Evolutionary conservation across 768 basidiomycete genomes (phyloP), one percentile per base, ranked within the genome.

Genomic region (Boletellus emodensis): DNA sequence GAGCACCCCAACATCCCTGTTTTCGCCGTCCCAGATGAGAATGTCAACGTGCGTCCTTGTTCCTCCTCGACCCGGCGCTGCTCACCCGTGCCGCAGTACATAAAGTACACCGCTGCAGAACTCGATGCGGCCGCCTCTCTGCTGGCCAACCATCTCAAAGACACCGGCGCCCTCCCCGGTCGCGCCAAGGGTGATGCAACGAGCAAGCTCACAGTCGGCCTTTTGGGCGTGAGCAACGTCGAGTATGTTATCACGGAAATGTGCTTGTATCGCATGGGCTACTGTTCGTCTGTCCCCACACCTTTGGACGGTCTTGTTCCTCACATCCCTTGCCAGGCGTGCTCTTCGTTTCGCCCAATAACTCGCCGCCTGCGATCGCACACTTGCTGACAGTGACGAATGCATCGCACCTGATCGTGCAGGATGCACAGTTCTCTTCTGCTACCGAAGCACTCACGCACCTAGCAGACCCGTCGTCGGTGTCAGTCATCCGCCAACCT

Each of bases 311-410:
- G 1, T 18, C 1, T 10, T 8, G 22, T 41, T 15, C 13, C 32
- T 32, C 22, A 52, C 26, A 46, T 10, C 11, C 1, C 45, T 14
- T 33, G 15, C 20, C 20, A 67, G 54, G 55, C 11, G 62, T 67
- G 0, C 69, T 72, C 41, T 68, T 71, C 9, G 61, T 75, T 11
- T 75, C 74, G 9, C 66, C 72, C 7, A 71, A 75, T 52, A 80
- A 79, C 61, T 78, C 77, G 0, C 66, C 74, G 1, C 62, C 69
- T 4, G 78, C 77, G 4, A 69, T 75, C 20, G 75, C 76, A 0
- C 72, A 78, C 53, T 67, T 81, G 20, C 61, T 78, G 52, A 52
- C 56, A 1, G 44, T 39, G 36, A 67, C 65, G 3, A 48, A 55
- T 32, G 48, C 58, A 12, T 55, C 60, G 1, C 56, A 60, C 35